Base-by-base conservation (phyloP, 2,329 filamentous ascomycete genomes). In the Colletotrichum orbiculare region DNA sequence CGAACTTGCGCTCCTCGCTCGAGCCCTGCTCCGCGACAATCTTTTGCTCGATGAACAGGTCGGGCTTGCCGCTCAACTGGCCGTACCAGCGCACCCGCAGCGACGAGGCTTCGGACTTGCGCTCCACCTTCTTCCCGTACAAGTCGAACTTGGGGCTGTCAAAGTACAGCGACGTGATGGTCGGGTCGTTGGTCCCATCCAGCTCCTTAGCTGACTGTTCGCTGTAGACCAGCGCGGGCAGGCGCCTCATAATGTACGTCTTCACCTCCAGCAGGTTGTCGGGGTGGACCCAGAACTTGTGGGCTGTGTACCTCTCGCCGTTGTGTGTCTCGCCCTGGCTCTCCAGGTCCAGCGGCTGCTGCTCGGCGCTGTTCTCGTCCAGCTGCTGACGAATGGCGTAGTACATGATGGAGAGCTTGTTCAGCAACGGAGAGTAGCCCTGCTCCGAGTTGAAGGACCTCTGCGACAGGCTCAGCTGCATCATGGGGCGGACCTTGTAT, bases 231-330 rank as follows among this genome's bases (percentile, higher is more conserved):
- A 99, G 89, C 37, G 96, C 89, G 1, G 96, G 96, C 25, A 99
- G 85, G 63, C 92, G 92, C 67, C 96, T 92, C 38, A 98, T 87
- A 67, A 99, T 96, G 73, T 93, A 89, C 6, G 96, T 98, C 85
- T 98, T 97, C 76, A 98, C 93, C 81, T 99, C 96, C 70, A 98
- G 88, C 35, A 98, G 83, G 78, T 99, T 98, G 73, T 99, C 96
- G 38, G 89, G 87, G 76, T 99, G 96, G 6, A 99, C 91, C 96
- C 96, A 99, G 82, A 97, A 97, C 79, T 97, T 97, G 79, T 95
- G 89, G 4, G 94, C 93, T 17, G 87, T 92, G 76, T 96, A 97
- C 63, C 85, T 85, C 76, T 94, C 92, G 64, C 87, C 87, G 64
- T 89, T 87, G 71, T 84, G 85, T 33, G 83, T 84, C 75, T 88